These are phyloP conservation scores for Boletus holoroseus DNA, from an alignment of 1,284 basidiomycete genomes.

Conservation along the genomic window DNA sequence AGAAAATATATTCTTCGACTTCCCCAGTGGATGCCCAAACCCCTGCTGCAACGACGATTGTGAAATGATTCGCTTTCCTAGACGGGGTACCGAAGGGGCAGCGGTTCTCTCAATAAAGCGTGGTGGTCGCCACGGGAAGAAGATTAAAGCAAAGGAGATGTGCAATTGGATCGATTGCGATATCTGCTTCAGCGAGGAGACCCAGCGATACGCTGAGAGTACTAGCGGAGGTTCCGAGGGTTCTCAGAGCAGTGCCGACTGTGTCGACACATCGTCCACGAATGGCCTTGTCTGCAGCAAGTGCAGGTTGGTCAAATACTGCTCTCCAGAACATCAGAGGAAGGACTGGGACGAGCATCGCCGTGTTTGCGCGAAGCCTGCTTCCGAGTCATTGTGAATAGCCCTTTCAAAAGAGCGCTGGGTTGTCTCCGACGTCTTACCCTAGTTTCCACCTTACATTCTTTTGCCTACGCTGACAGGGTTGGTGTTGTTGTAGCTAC, in stretches of 20 bases:
- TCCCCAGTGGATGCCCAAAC: conserved; percentile 69
- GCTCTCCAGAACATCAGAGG: conserved; percentile 61
- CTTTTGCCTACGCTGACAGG: neutral
- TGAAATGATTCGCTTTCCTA: conserved; percentile 71
- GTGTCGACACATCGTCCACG: conserved; percentile 19
- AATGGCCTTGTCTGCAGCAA: conserved; percentile 61
- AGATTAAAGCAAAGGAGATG: conserved; percentile 53
- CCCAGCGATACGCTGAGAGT: conserved; percentile 32
- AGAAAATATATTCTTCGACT: conserved; percentile 64
- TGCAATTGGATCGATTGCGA: conserved; percentile 76
- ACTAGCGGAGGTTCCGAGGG: conserved; percentile 51
- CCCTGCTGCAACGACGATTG: conserved; percentile 72
- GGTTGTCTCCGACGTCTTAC: neutral
- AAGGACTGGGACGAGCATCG: conserved; percentile 70
- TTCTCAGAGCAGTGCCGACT: conserved; percentile 42
- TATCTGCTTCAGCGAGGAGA: conserved; percentile 49
- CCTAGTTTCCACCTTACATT: neutral
- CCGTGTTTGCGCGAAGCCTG: conserved; percentile 53
- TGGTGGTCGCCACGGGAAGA: conserved; percentile 43
- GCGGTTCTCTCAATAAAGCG: conserved; percentile 56
- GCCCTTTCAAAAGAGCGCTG: neutral
- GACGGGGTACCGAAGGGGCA: conserved; percentile 54
- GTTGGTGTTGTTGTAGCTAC: conserved; percentile 7
- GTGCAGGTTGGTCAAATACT: conserved; percentile 70
- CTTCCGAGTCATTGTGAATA: conserved; percentile 18